Evolutionary conservation across 257 asterid genomes (phyloP).

Genomic region (Anisodus acutangulus): DNA sequence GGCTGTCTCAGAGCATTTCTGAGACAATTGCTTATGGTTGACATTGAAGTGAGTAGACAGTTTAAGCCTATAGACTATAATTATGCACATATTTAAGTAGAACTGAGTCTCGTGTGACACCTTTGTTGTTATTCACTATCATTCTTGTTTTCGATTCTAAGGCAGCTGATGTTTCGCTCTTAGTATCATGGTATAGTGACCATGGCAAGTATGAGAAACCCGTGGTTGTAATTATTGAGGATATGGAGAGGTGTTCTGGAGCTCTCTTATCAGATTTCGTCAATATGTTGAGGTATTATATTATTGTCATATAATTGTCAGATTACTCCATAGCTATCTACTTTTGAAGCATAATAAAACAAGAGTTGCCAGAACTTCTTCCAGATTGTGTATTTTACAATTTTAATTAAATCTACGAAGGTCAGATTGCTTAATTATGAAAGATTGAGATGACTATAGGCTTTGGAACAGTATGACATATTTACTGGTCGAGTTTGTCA

Average conservation of each 20-base stretch:
- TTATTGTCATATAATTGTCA: neutral
- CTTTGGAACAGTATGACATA: neutral
- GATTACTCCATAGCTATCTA: neutral
- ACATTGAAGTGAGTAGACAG: constrained; percentile 64
- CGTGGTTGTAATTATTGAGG: constrained; percentile 77
- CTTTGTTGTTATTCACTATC: constrained; percentile 29
- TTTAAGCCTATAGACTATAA: constrained; percentile 18
- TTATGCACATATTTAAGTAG: neutral
- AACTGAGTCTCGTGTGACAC: constrained; percentile 23
- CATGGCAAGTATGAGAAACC: constrained; percentile 66
- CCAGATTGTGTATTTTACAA: constrained; percentile 1
- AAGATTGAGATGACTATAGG: neutral
- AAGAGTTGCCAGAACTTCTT: neutral
- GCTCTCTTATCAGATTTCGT: constrained; percentile 83
- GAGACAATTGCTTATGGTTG: constrained; percentile 61
- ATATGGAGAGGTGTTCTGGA: constrained; percentile 79
- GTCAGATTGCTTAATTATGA: neutral
- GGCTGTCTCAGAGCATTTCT: constrained; percentile 78
- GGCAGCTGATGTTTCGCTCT: constrained; percentile 85
- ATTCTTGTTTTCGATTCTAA: constrained; percentile 38
- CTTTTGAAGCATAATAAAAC: constrained; percentile 2
- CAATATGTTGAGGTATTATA: constrained; percentile 69
- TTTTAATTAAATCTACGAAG: neutral
- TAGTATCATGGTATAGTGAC: constrained; percentile 85
- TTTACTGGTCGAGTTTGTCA: neutral